These are phyloP conservation scores for Starmerella bacillaris DNA, from an alignment of 805 yeast genomes.

Conservation along the genomic window DNA sequence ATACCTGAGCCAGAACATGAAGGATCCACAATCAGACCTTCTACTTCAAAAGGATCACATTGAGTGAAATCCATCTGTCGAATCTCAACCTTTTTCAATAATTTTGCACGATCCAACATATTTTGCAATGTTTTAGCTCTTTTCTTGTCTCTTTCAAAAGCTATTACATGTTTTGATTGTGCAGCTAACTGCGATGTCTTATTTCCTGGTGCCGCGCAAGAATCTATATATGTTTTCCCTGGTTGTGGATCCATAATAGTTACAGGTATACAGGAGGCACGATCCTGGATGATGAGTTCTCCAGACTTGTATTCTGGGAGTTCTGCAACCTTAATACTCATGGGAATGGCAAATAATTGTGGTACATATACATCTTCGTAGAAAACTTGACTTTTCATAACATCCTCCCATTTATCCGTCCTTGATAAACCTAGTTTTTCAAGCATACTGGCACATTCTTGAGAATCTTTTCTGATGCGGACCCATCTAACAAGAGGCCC, in stretches of 20 bases:
- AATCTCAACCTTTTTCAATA: constrained; percentile 28
- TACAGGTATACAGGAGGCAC: constrained; percentile 96
- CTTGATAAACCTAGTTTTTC: constrained; percentile 4
- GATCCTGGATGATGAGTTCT: constrained; percentile 73
- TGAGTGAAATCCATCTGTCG: constrained; percentile 44
- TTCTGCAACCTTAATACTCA: constrained; percentile 48
- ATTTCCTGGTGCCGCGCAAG: constrained; percentile 98
- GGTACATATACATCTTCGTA: constrained; percentile 62
- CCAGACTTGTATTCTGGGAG: constrained; percentile 60
- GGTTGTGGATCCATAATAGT: constrained; percentile 52
- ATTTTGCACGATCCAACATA: constrained; percentile 71
- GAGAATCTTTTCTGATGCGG: constrained; percentile 34
- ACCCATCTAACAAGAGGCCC: constrained; percentile 33
- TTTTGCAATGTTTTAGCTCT: constrained; percentile 51
- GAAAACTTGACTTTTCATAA: constrained; percentile 9
- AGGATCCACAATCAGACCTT: constrained; percentile 83
- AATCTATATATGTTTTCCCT: constrained; percentile 43
- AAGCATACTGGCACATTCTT: constrained; percentile 22
- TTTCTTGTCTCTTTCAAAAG: constrained; percentile 70
- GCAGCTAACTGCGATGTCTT: constrained; percentile 88
- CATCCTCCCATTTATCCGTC: constrained; percentile 20
- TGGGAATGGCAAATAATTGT: constrained; percentile 64
- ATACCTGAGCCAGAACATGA: constrained; percentile 97
- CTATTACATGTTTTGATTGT: constrained; percentile 32
- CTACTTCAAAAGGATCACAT: constrained; percentile 40